Percentiles rank a stretch among this genome's conserved stretches.
These are phyloP conservation scores for Dendrobium chrysotoxum DNA, from an alignment of 106 monocot species.

Conservation along the genomic window DNA sequence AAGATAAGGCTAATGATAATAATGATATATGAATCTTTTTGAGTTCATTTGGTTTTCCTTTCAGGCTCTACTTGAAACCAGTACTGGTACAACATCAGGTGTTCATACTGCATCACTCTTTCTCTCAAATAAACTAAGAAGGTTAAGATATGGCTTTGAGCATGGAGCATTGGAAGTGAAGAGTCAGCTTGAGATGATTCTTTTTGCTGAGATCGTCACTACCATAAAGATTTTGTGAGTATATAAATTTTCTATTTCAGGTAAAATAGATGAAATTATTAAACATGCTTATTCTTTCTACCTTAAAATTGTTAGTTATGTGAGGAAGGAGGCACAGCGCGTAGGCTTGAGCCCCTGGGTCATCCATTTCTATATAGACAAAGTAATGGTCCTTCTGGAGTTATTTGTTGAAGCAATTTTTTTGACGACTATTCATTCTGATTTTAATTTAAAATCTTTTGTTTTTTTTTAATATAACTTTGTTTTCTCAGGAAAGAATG, in stretches of 20 bases:
- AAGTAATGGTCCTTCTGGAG: conserved; percentile 23
- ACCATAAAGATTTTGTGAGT: conserved; percentile 78
- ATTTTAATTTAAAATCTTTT: neutral
- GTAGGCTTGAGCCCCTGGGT: conserved; percentile 42
- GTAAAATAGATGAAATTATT: neutral
- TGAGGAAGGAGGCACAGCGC: conserved; percentile 12
- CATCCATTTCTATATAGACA: conserved; percentile 53
- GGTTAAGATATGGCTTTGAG: conserved; percentile 70
- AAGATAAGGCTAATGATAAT: neutral
- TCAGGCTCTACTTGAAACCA: conserved; percentile 61
- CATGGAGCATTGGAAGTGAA: conserved; percentile 79
- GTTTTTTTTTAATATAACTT: neutral
- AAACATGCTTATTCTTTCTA: neutral
- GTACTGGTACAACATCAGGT: conserved; percentile 15
- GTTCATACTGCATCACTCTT: conserved; percentile 35
- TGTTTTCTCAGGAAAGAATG: conserved; percentile 43
- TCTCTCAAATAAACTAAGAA: conserved; percentile 50
- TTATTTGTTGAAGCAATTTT: neutral
- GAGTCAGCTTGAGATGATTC: conserved; percentile 62
- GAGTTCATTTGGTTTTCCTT: conserved; percentile 10
- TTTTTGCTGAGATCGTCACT: conserved; percentile 69
- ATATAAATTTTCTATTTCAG: neutral
- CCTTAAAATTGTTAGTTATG: conserved; percentile 33
- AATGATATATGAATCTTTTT: neutral
- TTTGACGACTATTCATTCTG: neutral